These are phyloP conservation scores for Luffa acutangula DNA, from an alignment of 306 rosid species.

Conservation along the genomic window DNA sequence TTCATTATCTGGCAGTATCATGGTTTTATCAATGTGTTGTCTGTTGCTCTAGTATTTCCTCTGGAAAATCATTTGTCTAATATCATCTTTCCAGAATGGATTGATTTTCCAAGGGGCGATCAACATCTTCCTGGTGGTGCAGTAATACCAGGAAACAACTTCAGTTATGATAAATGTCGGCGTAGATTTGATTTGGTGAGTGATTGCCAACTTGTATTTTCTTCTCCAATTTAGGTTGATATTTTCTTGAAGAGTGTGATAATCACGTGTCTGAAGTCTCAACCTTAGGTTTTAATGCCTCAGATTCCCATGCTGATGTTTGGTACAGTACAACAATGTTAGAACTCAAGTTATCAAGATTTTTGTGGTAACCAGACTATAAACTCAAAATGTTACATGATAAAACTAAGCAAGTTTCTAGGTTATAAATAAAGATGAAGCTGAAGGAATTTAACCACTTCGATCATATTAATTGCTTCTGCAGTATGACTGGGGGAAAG, in stretches of 20 bases:
- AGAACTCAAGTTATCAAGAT: not conserved
- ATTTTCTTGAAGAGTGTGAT: not conserved
- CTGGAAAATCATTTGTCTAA: constrained; percentile 4
- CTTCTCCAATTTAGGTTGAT: not conserved
- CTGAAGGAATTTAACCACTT: not conserved
- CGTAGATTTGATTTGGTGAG: constrained; percentile 96
- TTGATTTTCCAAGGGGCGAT: constrained; percentile 89
- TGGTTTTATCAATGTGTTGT: not conserved
- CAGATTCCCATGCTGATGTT: not conserved
- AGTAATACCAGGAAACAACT: constrained; percentile 54
- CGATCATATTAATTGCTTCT: not conserved
- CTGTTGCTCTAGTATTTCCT: not conserved
- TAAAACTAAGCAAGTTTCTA: not conserved
- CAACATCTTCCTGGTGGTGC: constrained; percentile 60
- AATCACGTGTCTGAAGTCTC: not conserved
- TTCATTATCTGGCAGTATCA: not conserved
- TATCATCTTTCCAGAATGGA: constrained; percentile 66
- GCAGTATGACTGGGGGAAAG: not conserved
- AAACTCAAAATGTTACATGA: not conserved
- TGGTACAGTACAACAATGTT: not conserved
- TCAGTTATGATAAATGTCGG: constrained; percentile 84
- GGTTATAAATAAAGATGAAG: not conserved
- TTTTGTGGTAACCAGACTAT: not conserved
- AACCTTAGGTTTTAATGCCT: not conserved
- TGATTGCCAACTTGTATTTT: not conserved